phyloP scores from a whole-genome alignment of 2,329 filamentous ascomycete species.

The Penicillium sclerotigenum region DNA sequence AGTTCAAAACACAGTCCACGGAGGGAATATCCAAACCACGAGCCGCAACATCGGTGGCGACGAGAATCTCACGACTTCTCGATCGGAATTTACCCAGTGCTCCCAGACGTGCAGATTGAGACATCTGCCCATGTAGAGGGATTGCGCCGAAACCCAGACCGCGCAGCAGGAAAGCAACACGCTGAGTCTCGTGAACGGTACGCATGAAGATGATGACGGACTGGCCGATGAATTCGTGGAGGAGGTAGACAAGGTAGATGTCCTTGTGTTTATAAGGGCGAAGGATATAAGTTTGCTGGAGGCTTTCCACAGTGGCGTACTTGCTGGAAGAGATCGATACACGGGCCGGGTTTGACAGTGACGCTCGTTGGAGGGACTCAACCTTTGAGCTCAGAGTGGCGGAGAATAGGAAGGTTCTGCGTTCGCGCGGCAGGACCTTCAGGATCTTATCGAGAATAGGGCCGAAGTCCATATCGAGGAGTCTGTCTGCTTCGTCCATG shows the following conservation, averaged over 20 bases:
- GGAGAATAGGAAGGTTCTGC: slow-evolving; percentile 82
- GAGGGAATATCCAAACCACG: slow-evolving; percentile 88
- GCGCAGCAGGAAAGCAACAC: slow-evolving; percentile 77
- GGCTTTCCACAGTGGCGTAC: slow-evolving; percentile 86
- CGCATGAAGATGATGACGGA: slow-evolving; percentile 86
- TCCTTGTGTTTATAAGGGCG: slow-evolving; percentile 86
- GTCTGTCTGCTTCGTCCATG: slow-evolving; percentile 58
- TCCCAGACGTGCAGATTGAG: slow-evolving; percentile 79
- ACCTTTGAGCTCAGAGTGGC: slow-evolving; percentile 94
- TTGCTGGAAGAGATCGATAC: slow-evolving; percentile 79
- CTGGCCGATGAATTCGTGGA: slow-evolving; percentile 84
- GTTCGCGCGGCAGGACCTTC: slow-evolving; percentile 76
- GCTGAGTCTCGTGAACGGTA: slow-evolving; percentile 86
- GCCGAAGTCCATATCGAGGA: slow-evolving; percentile 92
- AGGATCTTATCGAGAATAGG: slow-evolving; percentile 90
- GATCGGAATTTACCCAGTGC: slow-evolving; percentile 87
- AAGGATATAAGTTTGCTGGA: slow-evolving; percentile 83
- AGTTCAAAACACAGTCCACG: slow-evolving; percentile 86
- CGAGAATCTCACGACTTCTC: slow-evolving; percentile 73
- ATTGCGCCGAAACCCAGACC: slow-evolving; percentile 85
- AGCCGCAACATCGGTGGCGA: slow-evolving; percentile 91
- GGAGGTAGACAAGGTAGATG: slow-evolving; percentile 77
- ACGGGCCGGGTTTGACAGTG: slow-evolving; percentile 76
- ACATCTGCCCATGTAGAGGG: slow-evolving; percentile 87
- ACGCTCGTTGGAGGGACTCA: slow-evolving; percentile 86